Base-by-base conservation (phyloP, 1,284 basidiomycete species). In the Acaromyces ingoldii region DNA sequence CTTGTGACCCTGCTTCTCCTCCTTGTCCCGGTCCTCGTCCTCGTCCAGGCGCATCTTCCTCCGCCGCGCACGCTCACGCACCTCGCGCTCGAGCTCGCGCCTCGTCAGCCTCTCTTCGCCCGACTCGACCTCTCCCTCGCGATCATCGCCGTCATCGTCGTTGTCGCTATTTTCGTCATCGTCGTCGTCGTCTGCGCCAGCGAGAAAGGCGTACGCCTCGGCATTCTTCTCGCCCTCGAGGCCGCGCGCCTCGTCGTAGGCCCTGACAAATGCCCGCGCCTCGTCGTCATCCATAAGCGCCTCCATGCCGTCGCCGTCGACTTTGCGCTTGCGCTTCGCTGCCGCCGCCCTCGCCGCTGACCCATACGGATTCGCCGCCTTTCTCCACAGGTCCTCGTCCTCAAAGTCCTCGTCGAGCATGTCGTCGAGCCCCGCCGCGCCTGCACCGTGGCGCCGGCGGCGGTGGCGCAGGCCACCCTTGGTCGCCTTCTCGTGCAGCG, bases 351-450 rank as follows among this genome's bases (percentile, higher is more conserved):
- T n/a, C n/a, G n/a, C n/a, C n/a, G 45, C 19, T 7, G 36, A 44
- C 33, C 58, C 52, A 34, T 36, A 4, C 53, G 56, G 57, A 51
- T 43, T 45, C n/a, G 50, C 54, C 11, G 63, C 55, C 4, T 47
- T 17, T 10, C 64, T 45, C 30, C 53, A 54, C 22, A 69, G 49
- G 24, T 63, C 57, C 22, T 70, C 72, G 15, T 71, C 68, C 19
- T 71, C 68, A 4, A 62, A 71, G 47, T 74, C 72, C 6, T 71
- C 68, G 49, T 74, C 72, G 19, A 74, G 53, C 30, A 62, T 53
- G 6, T 59, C 64, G 19, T 65, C 72, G 26, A 74, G 51, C 1
- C 52, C 57, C 19, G 55, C 57, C 10, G 54, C 29, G 5, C 56
- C 62, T 1, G 34, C 47, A 21, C 51, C 62, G 1, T 55, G 48